Conservation (phyloP, 352 stramenopile species). For the Phytophthora sp. region DNA sequence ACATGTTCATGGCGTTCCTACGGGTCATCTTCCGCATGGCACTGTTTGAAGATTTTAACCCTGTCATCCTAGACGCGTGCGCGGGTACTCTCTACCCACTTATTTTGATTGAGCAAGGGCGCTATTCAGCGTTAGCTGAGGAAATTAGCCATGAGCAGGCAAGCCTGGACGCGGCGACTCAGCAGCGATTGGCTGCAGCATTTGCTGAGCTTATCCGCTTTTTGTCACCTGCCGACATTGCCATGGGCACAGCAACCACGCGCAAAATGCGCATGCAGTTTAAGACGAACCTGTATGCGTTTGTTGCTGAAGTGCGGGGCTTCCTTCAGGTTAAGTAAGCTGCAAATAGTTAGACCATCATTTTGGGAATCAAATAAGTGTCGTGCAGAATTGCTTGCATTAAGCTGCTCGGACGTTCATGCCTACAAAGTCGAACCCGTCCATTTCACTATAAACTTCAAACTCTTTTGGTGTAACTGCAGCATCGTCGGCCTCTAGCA, state of each 20-base stretch:
- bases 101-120: constrained; percentile 75
- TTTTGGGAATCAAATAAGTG: constrained; percentile 6
- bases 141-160: constrained; percentile 68
- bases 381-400: background rate
- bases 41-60: constrained; percentile 85
- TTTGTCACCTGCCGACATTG: constrained; percentile 62
- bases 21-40: constrained; percentile 80
- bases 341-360: constrained; percentile 1
- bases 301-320: constrained; percentile 80
- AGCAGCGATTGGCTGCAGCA: constrained; percentile 62
- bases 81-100: constrained; percentile 78
- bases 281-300: constrained; percentile 84
- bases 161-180: constrained; percentile 36
- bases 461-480: constrained; percentile 2
- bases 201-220: constrained; percentile 77
- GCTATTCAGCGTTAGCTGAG: constrained; percentile 72
- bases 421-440: constrained; percentile 43
- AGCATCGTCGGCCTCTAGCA: constrained; percentile 38
- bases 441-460: constrained; percentile 19
- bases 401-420: constrained; percentile 10
- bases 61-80: constrained; percentile 72
- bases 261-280: constrained; percentile 78
- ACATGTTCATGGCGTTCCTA: constrained; percentile 78
- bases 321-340: constrained; percentile 84
- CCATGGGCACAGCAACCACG: constrained; percentile 63